Base-by-base conservation (phyloP, 345 rosid species). In the Eucalyptus cloeziana region DNA sequence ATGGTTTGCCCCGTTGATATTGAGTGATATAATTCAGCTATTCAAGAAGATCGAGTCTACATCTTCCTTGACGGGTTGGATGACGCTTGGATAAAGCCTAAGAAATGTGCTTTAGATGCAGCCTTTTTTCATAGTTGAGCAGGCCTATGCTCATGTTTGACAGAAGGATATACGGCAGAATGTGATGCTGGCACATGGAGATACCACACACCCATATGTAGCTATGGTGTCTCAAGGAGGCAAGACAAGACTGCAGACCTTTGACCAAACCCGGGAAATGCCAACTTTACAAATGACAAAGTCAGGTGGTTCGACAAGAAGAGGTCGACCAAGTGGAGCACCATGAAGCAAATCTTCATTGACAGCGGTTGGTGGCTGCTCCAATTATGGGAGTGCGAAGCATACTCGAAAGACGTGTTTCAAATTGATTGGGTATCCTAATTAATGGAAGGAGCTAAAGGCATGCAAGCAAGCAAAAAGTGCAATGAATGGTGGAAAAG, bases 181-280 rank as follows among this genome's bases (percentile, higher is more conserved):
- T 10, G n/a, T 58, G 14, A 58, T 24, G n/a, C 10, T 58, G 1
- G 2, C 2, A 5, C 85, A 19, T 2, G 1, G 0, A 25, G n/a
- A 58, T 58, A 58, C 7, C n/a, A 24, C n/a, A 24, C 64, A 25
- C n/a, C 24, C 52, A 24, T 62, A 19, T 43, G 13, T 31, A 79
- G 64, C 13, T 87, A 40, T 47, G 37, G 45, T 24, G 83, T 64
- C 50, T 43, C 31, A 1, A 40, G 71, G n/a, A 87, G 37, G 37
- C 44, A 83, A 30, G 33, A 40, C 24, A 13, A 0, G n/a, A 58
- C n/a, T 6, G 4, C 0, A 2, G 3, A 25, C 6, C 64, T 24
- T 58, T 10, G 13, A 24, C 13, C 13, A 1, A 58, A 58, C 64
- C 6, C 1, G 1, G 13, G n/a, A 58, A 2, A 58, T 58, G 30